These are phyloP conservation scores for Penicillium nucicola DNA, from an alignment of 495 filamentous ascomycete species.

Conservation along the genomic window DNA sequence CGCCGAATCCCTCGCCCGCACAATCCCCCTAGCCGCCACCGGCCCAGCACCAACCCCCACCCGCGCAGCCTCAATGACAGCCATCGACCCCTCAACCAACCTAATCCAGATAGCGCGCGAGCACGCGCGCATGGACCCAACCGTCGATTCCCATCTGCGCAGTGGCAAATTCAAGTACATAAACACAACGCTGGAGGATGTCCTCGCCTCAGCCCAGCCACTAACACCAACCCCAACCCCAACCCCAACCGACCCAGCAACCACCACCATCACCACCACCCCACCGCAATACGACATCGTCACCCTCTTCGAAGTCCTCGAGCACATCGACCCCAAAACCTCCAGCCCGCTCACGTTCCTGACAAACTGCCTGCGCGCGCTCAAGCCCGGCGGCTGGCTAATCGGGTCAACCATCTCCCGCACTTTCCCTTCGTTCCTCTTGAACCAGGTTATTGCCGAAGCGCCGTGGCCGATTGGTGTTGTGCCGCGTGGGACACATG, in stretches of 20 bases:
- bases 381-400: slow-evolving; percentile 90
- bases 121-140: slow-evolving; percentile 69
- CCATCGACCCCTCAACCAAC: slow-evolving; percentile 78
- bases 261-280: not conserved
- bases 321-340: slow-evolving; percentile 63
- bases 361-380: slow-evolving; percentile 59
- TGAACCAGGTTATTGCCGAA: slow-evolving; percentile 90
- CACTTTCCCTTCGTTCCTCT: slow-evolving; percentile 80
- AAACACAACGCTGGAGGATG: slow-evolving; percentile 67
- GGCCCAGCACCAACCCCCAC: slow-evolving; percentile 50
- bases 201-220: slow-evolving; percentile 29
- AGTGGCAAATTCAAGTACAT: slow-evolving; percentile 63
- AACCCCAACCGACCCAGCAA: not conserved
- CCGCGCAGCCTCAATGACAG: slow-evolving; percentile 65
- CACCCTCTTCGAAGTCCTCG: slow-evolving; percentile 88
- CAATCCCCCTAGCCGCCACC: slow-evolving; percentile 42
- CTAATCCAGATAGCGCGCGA: slow-evolving; percentile 74
- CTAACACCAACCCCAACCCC: slow-evolving; percentile 1
- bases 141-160: slow-evolving; percentile 41
- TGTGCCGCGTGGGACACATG: slow-evolving; percentile 89
- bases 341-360: slow-evolving; percentile 69
- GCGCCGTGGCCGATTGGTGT: slow-evolving; percentile 71
- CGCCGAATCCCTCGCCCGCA: slow-evolving; percentile 84
- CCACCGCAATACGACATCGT: slow-evolving; percentile 63
- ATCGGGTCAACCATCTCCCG: slow-evolving; percentile 87